A percentile compares a stretch with the other conserved stretches of the same genome.
These are phyloP conservation scores for Neocallimastix lanati DNA, from an alignment of 192 early-diverging fungal species.

Conservation along the genomic window DNA sequence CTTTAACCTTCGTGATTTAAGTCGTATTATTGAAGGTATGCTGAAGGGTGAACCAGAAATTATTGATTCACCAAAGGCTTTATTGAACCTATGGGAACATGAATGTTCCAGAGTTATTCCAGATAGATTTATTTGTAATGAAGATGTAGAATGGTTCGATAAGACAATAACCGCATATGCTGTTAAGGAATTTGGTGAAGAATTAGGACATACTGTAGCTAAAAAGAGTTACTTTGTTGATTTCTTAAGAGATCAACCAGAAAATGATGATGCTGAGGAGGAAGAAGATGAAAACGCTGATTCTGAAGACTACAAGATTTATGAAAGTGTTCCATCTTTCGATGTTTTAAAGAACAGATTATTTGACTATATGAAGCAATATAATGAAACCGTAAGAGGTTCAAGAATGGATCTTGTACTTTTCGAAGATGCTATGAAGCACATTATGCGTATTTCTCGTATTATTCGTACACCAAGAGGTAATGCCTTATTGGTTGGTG, in stretches of 20 bases:
- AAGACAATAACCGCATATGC: constrained; percentile 21
- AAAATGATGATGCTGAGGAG: constrained; percentile 37
- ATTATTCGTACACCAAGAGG: constrained; percentile 41
- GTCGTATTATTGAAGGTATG: constrained; percentile 41
- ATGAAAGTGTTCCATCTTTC: constrained; percentile 40
- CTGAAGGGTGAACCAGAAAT: constrained; percentile 28
- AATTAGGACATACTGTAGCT: constrained; percentile 12
- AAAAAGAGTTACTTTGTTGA: constrained; percentile 32
- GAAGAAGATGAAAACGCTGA: constrained; percentile 40
- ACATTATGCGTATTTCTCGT: constrained; percentile 41
- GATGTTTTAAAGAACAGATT: constrained; percentile 24
- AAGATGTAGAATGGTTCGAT: constrained; percentile 43
- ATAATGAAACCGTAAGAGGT: constrained; percentile 36
- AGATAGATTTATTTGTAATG: constrained; percentile 33
- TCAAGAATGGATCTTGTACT: constrained; percentile 47
- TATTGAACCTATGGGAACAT: constrained; percentile 39
- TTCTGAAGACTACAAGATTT: constrained; percentile 32
- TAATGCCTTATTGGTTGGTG: constrained; percentile 39
- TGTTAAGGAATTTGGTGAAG: constrained; percentile 34
- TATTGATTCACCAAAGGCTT: constrained; percentile 19
- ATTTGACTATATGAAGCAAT: constrained; percentile 40
- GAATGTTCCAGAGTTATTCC: constrained; percentile 40
- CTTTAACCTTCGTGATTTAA: constrained; percentile 43
- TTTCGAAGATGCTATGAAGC: constrained; percentile 48
- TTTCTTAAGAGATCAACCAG: constrained; percentile 38